Base-by-base conservation (phyloP, 768 basidiomycete species). In the Naganishia vishniacii region DNA sequence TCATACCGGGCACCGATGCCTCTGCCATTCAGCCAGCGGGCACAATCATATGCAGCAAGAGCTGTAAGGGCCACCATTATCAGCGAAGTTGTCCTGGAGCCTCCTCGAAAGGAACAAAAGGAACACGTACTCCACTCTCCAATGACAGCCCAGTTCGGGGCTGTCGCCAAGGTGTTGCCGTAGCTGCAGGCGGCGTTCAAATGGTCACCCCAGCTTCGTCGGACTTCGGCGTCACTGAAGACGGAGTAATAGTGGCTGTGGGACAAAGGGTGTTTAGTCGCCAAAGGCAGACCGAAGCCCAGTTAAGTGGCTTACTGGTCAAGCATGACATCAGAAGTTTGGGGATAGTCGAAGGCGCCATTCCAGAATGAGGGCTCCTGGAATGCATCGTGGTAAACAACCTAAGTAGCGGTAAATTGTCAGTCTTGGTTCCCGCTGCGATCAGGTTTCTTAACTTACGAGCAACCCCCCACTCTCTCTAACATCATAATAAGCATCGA, bases 91-190 rank as follows among this genome's bases (percentile, higher is more conserved):
- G n/a, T n/a, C n/a, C n/a, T n/a, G n/a, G n/a, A n/a, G n/a, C n/a
- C n/a, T n/a, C n/a, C n/a, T n/a, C n/a, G n/a, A n/a, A n/a, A n/a
- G n/a, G n/a, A n/a, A n/a, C n/a, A n/a, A n/a, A n/a, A n/a, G n/a
- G n/a, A n/a, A n/a, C n/a, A n/a, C n/a, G n/a, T 26, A 63, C 65
- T 62, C 76, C 77, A 78, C 67, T 78, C 77, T 29, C 77, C 76
- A 20, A 76, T 71, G 40, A 77, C 64, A n/a, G 74, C 68, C 74
- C 72, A 76, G n/a, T 72, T 64, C 1, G 74, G 72, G 1, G 76
- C 41, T 5, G 56, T 28, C 2, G 46, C 62, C 18, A 68, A 47
- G 44, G 53, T 62, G 44, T 63, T 42, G 31, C 48, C 66, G 12
- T 63, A 42, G 25, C 45, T 44, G 48, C 66, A 67, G 25, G 66